Evolutionary conservation across 257 asterid genomes (phyloP), one percentile per base, ranked within the genome.

Genomic region (Petunia secreta): DNA sequence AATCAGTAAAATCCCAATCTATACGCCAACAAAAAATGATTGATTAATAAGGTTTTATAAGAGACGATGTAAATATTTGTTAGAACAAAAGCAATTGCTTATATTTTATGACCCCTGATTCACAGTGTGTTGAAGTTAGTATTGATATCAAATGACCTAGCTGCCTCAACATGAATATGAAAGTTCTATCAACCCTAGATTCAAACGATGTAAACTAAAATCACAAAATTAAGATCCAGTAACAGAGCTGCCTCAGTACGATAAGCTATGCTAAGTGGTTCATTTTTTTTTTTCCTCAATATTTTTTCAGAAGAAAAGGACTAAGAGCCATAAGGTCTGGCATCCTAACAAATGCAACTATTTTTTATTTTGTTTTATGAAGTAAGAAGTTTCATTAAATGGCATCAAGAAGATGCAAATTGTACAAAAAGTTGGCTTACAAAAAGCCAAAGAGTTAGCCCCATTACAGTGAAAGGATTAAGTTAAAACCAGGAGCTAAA

Each of bases 191-290:
- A 58, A 69, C 41, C 58, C 16, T 68, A 8, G n/a, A 44, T 69
- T 44, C 16, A 16, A 69, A 46, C 10, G 46, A 44, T 44, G 40
- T 68, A 40, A 43, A 68, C 44, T n/a, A 68, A 44, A 53, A 44
- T 52, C 57, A 52, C 11, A 52, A 4, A 10, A 3, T 44, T 8
- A 66, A n/a, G 43, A n/a, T n/a, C 15, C 55, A 43, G 14, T 43
- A 43, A 67, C 75, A 67, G 14, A 55, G 75, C 75, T 43, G 39
- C 54, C 75, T 67, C 75, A 8, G 54, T 67, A 67, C 8, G 37
- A 52, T 43, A 11, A 25, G 40, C 52, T 13, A 38, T 15, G 14
- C 15, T 8, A 44, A 13, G 15, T 8, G 46, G 16, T 69, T 68
- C 75, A 55, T 16, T 25, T 69, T 69, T 44, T 25, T 25, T 25